Evolutionary conservation across 441 rosid genomes (phyloP).

Genomic region (Eruca vesicaria): DNA sequence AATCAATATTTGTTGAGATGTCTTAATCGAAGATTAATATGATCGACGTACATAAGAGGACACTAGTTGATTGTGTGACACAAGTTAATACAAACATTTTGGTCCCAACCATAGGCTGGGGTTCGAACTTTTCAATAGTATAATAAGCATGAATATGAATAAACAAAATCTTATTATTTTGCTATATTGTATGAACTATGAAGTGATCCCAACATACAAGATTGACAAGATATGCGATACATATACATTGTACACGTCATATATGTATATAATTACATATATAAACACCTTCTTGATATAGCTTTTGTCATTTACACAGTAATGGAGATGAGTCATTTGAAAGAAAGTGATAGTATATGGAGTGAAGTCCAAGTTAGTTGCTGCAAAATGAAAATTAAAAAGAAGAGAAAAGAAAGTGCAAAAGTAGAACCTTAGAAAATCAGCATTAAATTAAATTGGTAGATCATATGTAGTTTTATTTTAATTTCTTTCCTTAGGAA

Average conservation of each 20-base stretch:
- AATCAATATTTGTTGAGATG: constrained; percentile 27
- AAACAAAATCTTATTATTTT: not conserved
- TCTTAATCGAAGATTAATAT: constrained; percentile 33
- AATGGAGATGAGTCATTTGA: constrained; percentile 37
- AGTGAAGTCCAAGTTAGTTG: constrained; percentile 64
- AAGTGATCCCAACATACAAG: constrained; percentile 17
- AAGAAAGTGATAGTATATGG: constrained; percentile 60
- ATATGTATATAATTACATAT: not conserved
- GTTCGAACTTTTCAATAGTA: not conserved
- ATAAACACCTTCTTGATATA: not conserved
- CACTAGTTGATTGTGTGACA: constrained; percentile 18
- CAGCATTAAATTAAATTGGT: constrained; percentile 25
- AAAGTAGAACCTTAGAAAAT: constrained; percentile 35
- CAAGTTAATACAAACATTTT: constrained; percentile 30
- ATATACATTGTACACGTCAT: not conserved
- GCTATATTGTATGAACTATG: constrained; percentile 4
- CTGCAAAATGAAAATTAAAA: constrained; percentile 21
- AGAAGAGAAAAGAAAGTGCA: constrained; percentile 17
- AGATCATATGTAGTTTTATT: constrained; percentile 15
- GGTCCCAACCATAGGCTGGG: constrained; percentile 23
- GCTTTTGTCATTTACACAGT: constrained; percentile 29
- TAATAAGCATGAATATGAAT: not conserved
- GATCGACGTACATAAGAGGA: constrained; percentile 15
- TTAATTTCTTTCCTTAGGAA: not conserved
- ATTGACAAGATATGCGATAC: constrained; percentile 2